phyloP scores from a whole-genome alignment of 495 filamentous ascomycete genomes.

The Ramalina intermedia region DNA sequence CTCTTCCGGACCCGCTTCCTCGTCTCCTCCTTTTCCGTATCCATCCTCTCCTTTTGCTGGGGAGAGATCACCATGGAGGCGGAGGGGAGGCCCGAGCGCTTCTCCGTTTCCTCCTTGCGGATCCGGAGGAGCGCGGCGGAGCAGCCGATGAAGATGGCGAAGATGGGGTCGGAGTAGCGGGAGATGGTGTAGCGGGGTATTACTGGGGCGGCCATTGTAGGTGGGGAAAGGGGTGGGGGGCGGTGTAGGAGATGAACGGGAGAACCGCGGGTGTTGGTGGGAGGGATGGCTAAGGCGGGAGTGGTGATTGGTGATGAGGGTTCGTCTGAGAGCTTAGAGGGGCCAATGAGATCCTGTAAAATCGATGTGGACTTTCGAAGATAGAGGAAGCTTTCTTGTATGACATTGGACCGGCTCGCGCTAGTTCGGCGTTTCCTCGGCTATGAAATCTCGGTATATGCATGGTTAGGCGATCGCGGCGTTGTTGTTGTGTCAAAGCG shows the following conservation, averaged over 20 bases:
- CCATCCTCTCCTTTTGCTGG: conserved; percentile 19
- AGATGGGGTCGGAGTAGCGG: conserved; percentile 53
- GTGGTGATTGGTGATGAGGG: no score
- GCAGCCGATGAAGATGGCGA: conserved; percentile 68
- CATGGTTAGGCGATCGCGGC: no score
- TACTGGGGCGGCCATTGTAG: conserved; percentile 1
- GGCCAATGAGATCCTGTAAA: no score
- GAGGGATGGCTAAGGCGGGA: no score
- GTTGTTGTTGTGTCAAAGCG: no score
- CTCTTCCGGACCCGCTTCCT: conserved; percentile 14
- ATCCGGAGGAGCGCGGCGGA: conserved; percentile 42
- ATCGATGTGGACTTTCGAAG: no score
- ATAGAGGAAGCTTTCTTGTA: no score
- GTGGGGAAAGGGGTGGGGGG: background rate
- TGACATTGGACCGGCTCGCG: no score
- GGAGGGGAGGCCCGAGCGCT: conserved; percentile 21
- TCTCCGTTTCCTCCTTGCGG: conserved; percentile 68
- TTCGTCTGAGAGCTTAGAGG: no score
- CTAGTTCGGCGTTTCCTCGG: no score
- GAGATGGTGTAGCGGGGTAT: conserved; percentile 11
- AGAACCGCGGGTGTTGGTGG: no score
- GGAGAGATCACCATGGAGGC: conserved; percentile 16
- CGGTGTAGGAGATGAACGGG: background rate
- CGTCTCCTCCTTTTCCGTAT: conserved; percentile 15
- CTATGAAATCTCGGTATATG: no score